Evolutionary conservation across 1,284 basidiomycete species (phyloP).

Genomic region (Grifola frondosa): DNA sequence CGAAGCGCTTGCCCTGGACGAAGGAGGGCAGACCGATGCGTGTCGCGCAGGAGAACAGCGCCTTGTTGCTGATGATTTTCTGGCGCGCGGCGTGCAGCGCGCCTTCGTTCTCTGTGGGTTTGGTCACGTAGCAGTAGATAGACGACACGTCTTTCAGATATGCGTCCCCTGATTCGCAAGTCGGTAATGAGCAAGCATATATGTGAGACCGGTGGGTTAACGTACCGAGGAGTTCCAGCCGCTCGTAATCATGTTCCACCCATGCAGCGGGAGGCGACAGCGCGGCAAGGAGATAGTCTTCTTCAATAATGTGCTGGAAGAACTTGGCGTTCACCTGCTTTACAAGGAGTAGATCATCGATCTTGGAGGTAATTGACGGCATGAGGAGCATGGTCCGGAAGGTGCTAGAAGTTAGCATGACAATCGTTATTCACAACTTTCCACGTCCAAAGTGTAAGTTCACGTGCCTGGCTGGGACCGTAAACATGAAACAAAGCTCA

Average conservation of each 20-base stretch:
- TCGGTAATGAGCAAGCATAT: conserved; percentile 3
- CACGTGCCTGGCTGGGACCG: conserved; percentile 68
- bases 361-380: conserved; percentile 66
- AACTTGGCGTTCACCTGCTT: conserved; percentile 74
- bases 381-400: conserved; percentile 65
- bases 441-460: too few relatives aligned
- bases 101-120: conserved; percentile 62
- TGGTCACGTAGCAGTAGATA: conserved; percentile 67
- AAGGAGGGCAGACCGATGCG: conserved; percentile 61
- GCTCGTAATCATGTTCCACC: conserved; percentile 74
- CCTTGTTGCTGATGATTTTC: conserved; percentile 71
- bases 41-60: conserved; percentile 56
- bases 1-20: conserved; percentile 71
- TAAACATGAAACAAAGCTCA: conserved; percentile 70
- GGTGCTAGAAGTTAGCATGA: conserved; percentile 40
- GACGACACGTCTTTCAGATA: conserved; percentile 79
- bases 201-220: background rate
- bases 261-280: conserved; percentile 66
- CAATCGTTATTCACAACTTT: too few relatives aligned
- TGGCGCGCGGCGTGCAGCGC: conserved; percentile 62
- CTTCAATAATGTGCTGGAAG: conserved; percentile 60
- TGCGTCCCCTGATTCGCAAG: conserved; percentile 60
- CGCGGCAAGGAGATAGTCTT: conserved; percentile 61
- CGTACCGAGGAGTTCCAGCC: conserved; percentile 75
- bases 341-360: conserved; percentile 70